Evolutionary conservation across 2,329 filamentous ascomycete genomes (phyloP).

Genomic region (Hypoxylon sp.): DNA sequence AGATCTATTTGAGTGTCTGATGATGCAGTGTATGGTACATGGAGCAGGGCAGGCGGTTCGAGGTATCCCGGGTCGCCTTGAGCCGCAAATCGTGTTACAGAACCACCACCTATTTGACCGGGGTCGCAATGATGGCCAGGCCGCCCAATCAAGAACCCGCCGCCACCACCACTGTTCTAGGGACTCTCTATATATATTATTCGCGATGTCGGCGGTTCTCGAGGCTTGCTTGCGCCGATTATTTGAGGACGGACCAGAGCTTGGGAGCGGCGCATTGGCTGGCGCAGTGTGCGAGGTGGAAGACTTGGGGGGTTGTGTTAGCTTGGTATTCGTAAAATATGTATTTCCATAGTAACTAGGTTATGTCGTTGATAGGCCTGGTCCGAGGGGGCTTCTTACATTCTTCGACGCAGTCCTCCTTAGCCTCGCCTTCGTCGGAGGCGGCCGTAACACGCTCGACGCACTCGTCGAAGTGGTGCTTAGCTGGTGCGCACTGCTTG

Average conservation of each 20-base stretch:
- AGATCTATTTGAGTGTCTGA: constrained; percentile 51
- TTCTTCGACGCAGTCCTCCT: constrained; percentile 99
- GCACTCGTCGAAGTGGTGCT: constrained; percentile 99
- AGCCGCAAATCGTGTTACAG: constrained; percentile 49
- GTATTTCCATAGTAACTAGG: not conserved
- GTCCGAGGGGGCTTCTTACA: constrained; percentile 75
- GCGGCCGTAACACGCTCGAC: constrained; percentile 87
- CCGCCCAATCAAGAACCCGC: constrained; percentile 34
- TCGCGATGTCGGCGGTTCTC: constrained; percentile 38
- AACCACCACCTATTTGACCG: constrained; percentile 35
- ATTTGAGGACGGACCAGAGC: constrained; percentile 94
- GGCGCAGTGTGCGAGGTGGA: constrained; percentile 98
- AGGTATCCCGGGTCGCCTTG: constrained; percentile 39
- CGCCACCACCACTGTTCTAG: constrained; percentile 45
- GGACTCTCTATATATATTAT: constrained; percentile 44
- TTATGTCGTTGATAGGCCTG: not conserved
- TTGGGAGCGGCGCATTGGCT: constrained; percentile 94
- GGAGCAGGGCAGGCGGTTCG: constrained; percentile 43
- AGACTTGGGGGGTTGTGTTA: constrained; percentile 71
- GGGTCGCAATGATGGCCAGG: constrained; percentile 29
- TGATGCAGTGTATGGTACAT: constrained; percentile 54
- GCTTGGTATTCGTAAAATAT: constrained; percentile 57
- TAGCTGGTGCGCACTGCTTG: constrained; percentile 84
- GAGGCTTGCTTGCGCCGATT: constrained; percentile 60
- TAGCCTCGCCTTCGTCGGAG: constrained; percentile 78